Percentiles rank a stretch among this genome's conserved stretches.
Conservation (phyloP, 495 filamentous ascomycete genomes). For the Penicillium macrosclerotiorum region DNA sequence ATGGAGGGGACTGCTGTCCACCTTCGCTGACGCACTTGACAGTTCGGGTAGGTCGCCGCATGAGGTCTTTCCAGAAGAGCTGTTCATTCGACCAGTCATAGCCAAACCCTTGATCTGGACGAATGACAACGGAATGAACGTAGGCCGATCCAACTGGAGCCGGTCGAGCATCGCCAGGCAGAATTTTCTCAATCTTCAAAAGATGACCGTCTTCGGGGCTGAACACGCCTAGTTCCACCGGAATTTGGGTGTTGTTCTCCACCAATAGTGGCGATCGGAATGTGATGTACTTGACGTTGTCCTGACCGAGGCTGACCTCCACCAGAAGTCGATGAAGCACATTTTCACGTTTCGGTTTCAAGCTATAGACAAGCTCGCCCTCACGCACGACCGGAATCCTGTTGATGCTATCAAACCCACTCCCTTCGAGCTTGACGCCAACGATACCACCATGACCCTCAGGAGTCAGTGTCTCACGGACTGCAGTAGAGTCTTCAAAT, state of each 20-base stretch:
- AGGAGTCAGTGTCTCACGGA: conserved; percentile 84
- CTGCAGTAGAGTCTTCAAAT: conserved; percentile 91
- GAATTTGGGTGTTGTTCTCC: conserved; percentile 97
- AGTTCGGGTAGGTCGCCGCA: conserved; percentile 78
- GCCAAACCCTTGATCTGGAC: conserved; percentile 95
- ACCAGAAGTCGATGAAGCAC: conserved; percentile 87
- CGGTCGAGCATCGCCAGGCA: conserved; percentile 86
- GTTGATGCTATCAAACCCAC: conserved; percentile 85
- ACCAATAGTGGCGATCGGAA: conserved; percentile 92
- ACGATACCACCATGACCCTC: conserved; percentile 77
- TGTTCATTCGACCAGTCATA: conserved; percentile 90
- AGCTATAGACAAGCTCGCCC: conserved; percentile 82
- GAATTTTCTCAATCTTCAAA: conserved; percentile 95
- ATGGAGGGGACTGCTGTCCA: conserved; percentile 72
- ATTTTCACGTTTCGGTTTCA: conserved; percentile 78
- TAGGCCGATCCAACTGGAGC: conserved; percentile 91
- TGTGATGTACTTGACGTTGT: conserved; percentile 97
- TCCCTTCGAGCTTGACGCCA: conserved; percentile 82
- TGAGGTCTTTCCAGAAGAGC: conserved; percentile 87
- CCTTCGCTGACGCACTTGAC: conserved; percentile 83
- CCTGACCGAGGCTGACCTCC: conserved; percentile 81
- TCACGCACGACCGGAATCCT: conserved; percentile 90
- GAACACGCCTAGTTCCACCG: conserved; percentile 90
- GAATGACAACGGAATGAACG: conserved; percentile 83
- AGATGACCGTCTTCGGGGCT: conserved; percentile 85